Evolutionary conservation across 495 filamentous ascomycete genomes (phyloP), one percentile per base, ranked within the genome.

Genomic region (Podospora bellae-mahoneyi): DNA sequence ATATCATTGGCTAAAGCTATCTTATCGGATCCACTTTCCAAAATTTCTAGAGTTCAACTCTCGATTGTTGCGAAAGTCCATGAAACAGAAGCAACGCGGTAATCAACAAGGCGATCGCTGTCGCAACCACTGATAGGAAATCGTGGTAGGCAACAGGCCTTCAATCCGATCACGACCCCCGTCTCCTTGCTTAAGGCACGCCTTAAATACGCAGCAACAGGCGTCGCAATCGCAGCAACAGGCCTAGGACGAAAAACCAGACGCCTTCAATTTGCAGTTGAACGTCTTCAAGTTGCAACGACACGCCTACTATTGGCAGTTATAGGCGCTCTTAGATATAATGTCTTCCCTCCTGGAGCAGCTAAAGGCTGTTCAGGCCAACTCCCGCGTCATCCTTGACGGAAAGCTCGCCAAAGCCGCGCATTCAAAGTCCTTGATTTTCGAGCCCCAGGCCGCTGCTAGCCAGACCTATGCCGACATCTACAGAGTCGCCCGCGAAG

Each of bases 341-440:
- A 83, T 90, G 65, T 89, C 91, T 64, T 89, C 90, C 75, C 86
- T 96, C 71, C 86, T 90, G 74, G 84, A 87, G 78, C 92, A 95
- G 84, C 75, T 96, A 78, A 89, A 90, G 80, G 86, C 90, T 75
- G 91, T 95, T 72, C 89, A 91, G 67, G 86, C 87, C 66, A 88
- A 89, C 72, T 92, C 91, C 65, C 90, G 89, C 63, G 87, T 89
- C 78, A 86, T 89, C 56, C 86, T 98, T 66, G 90, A 98, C 74
- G 87, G 96, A 60, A 96, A 96, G 76, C 90, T 92, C 62, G 91
- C 97, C 78, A 93, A 92, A 78, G 83, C 90, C 54, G 85, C 91
- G 28, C 94, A 98, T 81, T 92, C 91, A 60, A 91, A 95, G 73
- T 98, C 95, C 18, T 78, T 99, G 64, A 89, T 99, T 64, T 99